Percentiles rank a stretch among this genome's conserved stretches.
Conservation (phyloP, 257 asterid species). For the Knoxia roxburghii region DNA sequence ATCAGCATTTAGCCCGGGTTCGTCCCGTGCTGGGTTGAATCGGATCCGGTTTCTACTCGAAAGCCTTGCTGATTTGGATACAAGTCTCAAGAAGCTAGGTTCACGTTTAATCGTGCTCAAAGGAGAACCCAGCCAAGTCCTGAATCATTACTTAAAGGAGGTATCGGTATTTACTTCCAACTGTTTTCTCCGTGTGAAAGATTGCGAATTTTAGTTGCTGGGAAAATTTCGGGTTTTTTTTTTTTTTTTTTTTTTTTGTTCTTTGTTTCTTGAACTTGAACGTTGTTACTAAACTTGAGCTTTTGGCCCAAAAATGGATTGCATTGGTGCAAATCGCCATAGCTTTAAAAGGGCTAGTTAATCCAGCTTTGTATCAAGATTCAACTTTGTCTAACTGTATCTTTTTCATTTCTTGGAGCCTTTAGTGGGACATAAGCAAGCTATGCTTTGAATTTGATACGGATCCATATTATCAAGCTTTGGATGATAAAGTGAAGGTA, state of each 20-base stretch:
- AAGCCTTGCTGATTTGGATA: slow-evolving; percentile 72
- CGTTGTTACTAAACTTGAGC: neutral
- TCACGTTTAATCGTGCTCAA: slow-evolving; percentile 82
- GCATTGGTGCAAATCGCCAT: neutral
- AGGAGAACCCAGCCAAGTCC: slow-evolving; percentile 73
- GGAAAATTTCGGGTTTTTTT: too few relatives aligned
- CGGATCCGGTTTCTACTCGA: slow-evolving; percentile 75
- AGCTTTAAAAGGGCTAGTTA: too few relatives aligned
- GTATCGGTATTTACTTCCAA: slow-evolving; percentile 19
- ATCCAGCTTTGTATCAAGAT: neutral
- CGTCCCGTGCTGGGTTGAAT: slow-evolving; percentile 72
- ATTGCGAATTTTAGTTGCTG: neutral
- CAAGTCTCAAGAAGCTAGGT: slow-evolving; percentile 55
- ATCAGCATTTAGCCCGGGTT: slow-evolving; percentile 59
- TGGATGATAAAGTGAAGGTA: slow-evolving; percentile 67
- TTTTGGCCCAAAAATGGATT: slow-evolving; percentile 4
- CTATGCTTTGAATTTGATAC: slow-evolving; percentile 88
- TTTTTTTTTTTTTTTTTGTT: too few relatives aligned
- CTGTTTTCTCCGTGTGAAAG: neutral
- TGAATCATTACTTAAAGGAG: slow-evolving; percentile 71
- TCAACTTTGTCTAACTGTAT: neutral
- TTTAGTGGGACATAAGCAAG: slow-evolving; percentile 80
- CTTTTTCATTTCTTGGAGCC: slow-evolving; percentile 15
- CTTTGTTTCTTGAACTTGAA: neutral
- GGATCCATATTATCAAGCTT: slow-evolving; percentile 80